These are phyloP conservation scores for Plectranthus barbatus DNA, from an alignment of 257 asterid species.

Conservation along the genomic window DNA sequence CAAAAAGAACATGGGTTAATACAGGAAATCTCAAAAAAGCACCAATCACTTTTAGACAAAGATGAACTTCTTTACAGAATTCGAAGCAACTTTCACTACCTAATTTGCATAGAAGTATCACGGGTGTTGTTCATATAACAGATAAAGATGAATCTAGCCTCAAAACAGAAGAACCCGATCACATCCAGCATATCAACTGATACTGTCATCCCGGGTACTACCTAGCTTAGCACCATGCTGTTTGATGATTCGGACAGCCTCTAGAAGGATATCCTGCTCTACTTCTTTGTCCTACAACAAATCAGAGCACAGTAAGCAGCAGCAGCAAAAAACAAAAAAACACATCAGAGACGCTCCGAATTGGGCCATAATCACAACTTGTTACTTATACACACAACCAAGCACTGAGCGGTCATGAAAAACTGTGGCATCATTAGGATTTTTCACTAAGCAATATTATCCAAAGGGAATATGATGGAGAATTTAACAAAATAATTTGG, in stretches of 20 bases:
- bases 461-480: background rate
- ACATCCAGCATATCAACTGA: slow-evolving; percentile 1
- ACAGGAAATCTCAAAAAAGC: background rate
- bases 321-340: background rate
- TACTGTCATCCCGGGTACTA: slow-evolving; percentile 24
- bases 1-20: background rate
- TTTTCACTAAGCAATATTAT: background rate
- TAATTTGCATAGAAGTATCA: background rate
- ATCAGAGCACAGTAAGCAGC: slow-evolving; percentile 9
- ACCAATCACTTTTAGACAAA: background rate
- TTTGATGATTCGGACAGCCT: slow-evolving; percentile 61
- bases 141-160: background rate
- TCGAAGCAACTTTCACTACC: background rate
- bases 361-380: background rate
- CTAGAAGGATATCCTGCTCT: slow-evolving; percentile 69
- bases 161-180: background rate
- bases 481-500: no score
- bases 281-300: slow-evolving; percentile 54
- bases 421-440: background rate
- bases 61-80: slow-evolving; percentile 1
- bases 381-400: background rate
- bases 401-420: background rate
- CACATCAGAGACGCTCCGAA: background rate
- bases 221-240: slow-evolving; percentile 62
- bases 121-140: background rate